These are phyloP conservation scores for Colletotrichum orchidophilum DNA, from an alignment of 2,329 filamentous ascomycete genomes.

Conservation along the genomic window DNA sequence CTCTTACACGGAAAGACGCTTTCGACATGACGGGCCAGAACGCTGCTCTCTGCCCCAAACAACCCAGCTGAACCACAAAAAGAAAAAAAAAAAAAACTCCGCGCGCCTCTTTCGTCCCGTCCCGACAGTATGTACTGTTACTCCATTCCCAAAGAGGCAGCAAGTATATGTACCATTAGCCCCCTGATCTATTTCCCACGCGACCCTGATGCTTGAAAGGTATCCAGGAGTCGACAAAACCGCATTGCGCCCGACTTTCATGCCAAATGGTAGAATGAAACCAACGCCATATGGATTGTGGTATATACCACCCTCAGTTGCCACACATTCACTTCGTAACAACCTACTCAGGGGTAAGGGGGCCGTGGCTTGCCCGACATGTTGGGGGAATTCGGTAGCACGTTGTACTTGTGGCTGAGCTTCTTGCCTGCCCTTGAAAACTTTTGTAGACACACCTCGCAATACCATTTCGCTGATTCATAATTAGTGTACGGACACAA, in stretches of 20 bases:
- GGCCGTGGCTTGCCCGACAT: constrained; percentile 25
- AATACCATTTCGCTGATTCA: constrained; percentile 79
- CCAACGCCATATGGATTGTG: constrained; percentile 14
- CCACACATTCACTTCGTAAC: neutral
- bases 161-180: constrained; percentile 2
- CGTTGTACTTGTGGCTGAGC: constrained; percentile 53
- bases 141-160: constrained; percentile 20
- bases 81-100: neutral
- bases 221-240: constrained; percentile 13
- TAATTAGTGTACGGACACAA: constrained; percentile 4
- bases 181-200: neutral
- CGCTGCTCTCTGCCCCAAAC: neutral
- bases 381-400: constrained; percentile 17
- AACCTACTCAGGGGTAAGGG: constrained; percentile 1
- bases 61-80: neutral
- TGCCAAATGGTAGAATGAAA: constrained; percentile 4
- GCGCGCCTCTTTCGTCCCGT: constrained; percentile 8
- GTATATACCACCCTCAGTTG: constrained; percentile 1
- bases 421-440: constrained; percentile 66
- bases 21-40: constrained; percentile 15
- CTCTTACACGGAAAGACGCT: neutral
- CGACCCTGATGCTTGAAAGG: constrained; percentile 14
- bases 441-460: constrained; percentile 78
- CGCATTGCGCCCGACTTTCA: constrained; percentile 3
- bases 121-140: constrained; percentile 26